phyloP scores from a whole-genome alignment of 768 basidiomycete species.

The Mycena galericulata region DNA sequence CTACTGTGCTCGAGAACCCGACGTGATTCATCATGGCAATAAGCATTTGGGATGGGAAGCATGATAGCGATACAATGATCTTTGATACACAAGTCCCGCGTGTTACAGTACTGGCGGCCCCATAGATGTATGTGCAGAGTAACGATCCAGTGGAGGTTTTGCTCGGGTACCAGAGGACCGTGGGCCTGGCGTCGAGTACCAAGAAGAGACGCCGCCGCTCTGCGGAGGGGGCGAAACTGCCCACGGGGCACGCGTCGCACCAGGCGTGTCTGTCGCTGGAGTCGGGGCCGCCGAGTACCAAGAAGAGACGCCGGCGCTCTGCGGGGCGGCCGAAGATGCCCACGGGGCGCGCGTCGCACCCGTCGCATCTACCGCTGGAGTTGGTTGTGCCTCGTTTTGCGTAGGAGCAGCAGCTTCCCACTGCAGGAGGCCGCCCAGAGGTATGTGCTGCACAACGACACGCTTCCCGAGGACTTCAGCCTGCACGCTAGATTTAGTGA shows the following conservation, averaged over 20 bases:
- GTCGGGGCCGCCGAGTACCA: conserved; percentile 21
- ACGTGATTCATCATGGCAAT: no score
- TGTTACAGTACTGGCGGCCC: not conserved
- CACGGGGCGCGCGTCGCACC: conserved; percentile 31
- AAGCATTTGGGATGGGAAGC: no score
- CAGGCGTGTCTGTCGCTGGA: conserved; percentile 1
- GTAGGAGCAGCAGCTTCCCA: conserved; percentile 61
- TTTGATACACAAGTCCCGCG: no score
- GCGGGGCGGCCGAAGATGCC: conserved; percentile 13
- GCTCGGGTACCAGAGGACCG: not conserved
- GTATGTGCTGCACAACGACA: conserved; percentile 96
- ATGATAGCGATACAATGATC: no score
- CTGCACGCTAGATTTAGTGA: conserved; percentile 46
- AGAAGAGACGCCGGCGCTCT: conserved; percentile 7
- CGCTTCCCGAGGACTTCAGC: conserved; percentile 94
- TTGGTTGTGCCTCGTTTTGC: not conserved
- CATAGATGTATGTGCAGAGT: not conserved
- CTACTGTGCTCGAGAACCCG: no score
- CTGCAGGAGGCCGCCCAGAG: conserved; percentile 83
- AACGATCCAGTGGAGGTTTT: not conserved
- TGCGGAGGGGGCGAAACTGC: conserved; percentile 7
- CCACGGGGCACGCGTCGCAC: conserved; percentile 30
- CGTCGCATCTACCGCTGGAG: not conserved
- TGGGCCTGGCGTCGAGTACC: conserved; percentile 12
- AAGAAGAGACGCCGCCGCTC: conserved; percentile 11